Evolutionary conservation across 169 alveolate species (phyloP).

Genomic region (Plasmodium vivax): DNA sequence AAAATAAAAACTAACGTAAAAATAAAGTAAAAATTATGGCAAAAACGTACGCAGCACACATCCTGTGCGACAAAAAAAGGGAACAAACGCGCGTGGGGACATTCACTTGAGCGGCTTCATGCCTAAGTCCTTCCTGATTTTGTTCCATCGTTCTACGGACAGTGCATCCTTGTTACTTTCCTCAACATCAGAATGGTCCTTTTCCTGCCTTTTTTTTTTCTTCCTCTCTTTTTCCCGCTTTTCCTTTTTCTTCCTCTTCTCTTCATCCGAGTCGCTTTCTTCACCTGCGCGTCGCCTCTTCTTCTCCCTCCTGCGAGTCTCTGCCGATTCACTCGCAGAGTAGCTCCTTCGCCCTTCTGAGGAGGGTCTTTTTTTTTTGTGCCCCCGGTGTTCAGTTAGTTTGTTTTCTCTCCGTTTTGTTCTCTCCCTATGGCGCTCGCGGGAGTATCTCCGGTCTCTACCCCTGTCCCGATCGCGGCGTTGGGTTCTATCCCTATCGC

Average conservation of each 20-base stretch:
- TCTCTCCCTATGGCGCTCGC: not conserved
- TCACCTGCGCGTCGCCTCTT: slow-evolving; percentile 8
- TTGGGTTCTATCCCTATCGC: too few species aligned
- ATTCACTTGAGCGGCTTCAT: slow-evolving; percentile 84
- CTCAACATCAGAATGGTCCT: not conserved
- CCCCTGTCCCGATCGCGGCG: too few species aligned
- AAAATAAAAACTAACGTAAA: too few species aligned
- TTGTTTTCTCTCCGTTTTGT: not conserved
- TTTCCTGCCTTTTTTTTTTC: not conserved
- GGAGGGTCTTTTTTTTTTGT: slow-evolving; percentile 12
- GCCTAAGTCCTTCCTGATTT: slow-evolving; percentile 82
- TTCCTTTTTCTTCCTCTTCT: not conserved
- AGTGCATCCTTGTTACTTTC: slow-evolving; percentile 75
- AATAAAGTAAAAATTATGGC: too few species aligned
- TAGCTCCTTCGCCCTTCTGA: slow-evolving; percentile 2
- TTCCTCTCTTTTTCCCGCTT: not conserved
- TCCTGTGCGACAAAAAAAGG: not conserved
- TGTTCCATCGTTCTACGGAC: slow-evolving; percentile 85
- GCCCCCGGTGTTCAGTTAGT: not conserved
- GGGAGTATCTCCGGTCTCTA: too few species aligned
- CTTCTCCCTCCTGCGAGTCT: not conserved
- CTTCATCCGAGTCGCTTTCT: not conserved
- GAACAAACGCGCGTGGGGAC: not conserved
- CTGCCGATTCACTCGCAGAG: slow-evolving; percentile 10
- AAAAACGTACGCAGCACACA: not conserved